phyloP scores from a whole-genome alignment of 345 rosid species.

The Geranium brycei region DNA sequence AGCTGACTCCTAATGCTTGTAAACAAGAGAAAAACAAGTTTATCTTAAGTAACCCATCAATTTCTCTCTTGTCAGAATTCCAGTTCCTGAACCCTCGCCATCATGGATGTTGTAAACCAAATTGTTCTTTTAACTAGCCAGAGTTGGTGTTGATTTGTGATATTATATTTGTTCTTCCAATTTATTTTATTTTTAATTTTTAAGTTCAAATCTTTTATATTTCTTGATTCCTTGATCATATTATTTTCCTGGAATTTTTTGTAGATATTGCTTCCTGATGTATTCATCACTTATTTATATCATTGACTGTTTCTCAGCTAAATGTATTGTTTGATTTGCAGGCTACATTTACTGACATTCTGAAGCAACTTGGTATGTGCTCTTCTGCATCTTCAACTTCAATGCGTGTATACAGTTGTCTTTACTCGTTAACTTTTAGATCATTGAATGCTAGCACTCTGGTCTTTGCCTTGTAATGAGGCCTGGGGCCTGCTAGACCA shows the following conservation, averaged over 20 bases:
- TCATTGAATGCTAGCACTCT: neutral
- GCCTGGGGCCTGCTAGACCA: too few relatives aligned
- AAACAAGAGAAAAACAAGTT: neutral
- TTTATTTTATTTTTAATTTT: too few relatives aligned
- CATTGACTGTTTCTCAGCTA: neutral
- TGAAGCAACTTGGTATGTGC: conserved; percentile 62
- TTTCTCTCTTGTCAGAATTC: too few relatives aligned
- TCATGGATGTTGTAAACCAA: neutral
- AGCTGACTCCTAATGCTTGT: neutral
- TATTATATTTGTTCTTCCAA: too few relatives aligned
- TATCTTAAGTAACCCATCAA: neutral
- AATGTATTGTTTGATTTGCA: conserved; percentile 31
- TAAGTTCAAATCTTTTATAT: neutral
- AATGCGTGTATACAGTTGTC: neutral
- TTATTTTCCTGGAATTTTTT: neutral
- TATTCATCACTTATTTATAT: too few relatives aligned
- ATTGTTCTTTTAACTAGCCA: neutral
- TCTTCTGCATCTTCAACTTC: neutral
- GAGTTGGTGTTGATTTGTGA: too few relatives aligned
- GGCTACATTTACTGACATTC: conserved; percentile 92
- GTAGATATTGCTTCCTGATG: neutral
- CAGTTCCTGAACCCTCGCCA: too few relatives aligned
- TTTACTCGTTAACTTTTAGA: neutral
- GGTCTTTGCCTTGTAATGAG: neutral
- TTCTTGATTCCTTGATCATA: neutral